Percentiles rank a stretch among this genome's conserved stretches.
These are phyloP conservation scores for Grammothele lineata DNA, from an alignment of 768 basidiomycete species.

Conservation along the genomic window DNA sequence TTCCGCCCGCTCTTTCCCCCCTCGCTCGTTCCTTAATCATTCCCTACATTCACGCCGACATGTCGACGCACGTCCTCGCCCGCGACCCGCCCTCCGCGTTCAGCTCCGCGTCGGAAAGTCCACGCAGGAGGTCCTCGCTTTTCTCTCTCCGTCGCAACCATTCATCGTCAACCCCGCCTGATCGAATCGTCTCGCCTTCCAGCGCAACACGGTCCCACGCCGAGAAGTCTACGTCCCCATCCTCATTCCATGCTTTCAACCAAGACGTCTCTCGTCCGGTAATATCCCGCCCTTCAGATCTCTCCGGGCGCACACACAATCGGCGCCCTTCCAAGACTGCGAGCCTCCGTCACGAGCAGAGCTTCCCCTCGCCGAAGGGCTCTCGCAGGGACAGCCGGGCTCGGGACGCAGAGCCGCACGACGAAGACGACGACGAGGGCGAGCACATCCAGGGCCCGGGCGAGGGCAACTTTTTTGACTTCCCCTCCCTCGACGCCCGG, in stretches of 20 bases:
- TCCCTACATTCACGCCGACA: conserved; percentile 3
- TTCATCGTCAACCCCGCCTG: neutral
- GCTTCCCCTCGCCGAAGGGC: neutral
- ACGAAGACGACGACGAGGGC: neutral
- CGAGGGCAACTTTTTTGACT: conserved; percentile 10
- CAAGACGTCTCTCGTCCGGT: conserved; percentile 16
- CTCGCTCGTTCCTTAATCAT: too few relatives aligned
- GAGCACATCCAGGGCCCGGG: too few relatives aligned
- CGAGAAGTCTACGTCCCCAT: conserved; percentile 16
- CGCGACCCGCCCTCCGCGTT: conserved; percentile 9
- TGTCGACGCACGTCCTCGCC: conserved; percentile 10
- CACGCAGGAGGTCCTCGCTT: conserved; percentile 54
- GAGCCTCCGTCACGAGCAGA: conserved; percentile 14
- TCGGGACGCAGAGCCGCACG: conserved; percentile 2
- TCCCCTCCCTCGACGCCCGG: conserved; percentile 10
- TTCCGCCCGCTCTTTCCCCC: too few relatives aligned
- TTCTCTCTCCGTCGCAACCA: conserved; percentile 40
- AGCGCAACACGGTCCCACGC: conserved; percentile 7
- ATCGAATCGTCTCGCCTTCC: neutral
- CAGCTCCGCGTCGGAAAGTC: conserved; percentile 32
- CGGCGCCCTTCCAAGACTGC: conserved; percentile 17
- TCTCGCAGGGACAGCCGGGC: conserved; percentile 3
- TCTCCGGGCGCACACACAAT: conserved; percentile 11
- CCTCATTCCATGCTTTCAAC: conserved; percentile 16
- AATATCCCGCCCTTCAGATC: conserved; percentile 15